These are phyloP conservation scores for Ogataea paradorogensis DNA, from an alignment of 805 yeast genomes.

Conservation along the genomic window DNA sequence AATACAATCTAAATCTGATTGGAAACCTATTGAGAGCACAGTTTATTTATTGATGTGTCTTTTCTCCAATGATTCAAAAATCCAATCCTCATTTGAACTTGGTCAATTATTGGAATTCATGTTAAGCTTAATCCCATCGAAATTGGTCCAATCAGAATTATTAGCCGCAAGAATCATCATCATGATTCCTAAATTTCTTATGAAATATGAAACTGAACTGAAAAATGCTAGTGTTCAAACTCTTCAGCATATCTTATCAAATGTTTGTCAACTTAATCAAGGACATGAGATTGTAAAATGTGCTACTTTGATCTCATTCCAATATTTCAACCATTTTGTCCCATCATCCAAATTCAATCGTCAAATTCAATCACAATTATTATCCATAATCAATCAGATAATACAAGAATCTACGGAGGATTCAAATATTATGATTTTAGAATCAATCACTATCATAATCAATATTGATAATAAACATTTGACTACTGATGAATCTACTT, in stretches of 20 bases:
- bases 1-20: constrained; percentile 14
- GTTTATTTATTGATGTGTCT: constrained; percentile 40
- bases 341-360: constrained; percentile 21
- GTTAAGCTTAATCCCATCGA: constrained; percentile 15
- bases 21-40: constrained; percentile 40
- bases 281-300: constrained; percentile 21
- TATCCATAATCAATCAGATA: constrained; percentile 43
- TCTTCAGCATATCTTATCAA: constrained; percentile 23
- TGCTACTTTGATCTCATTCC: constrained; percentile 48
- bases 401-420: constrained; percentile 72
- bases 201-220: constrained; percentile 42
- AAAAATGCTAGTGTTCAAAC: constrained; percentile 26
- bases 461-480: constrained; percentile 40
- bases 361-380: constrained; percentile 27
- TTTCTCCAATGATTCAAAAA: constrained; percentile 39
- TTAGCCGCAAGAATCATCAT: constrained; percentile 49
- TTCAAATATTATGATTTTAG: constrained; percentile 69
- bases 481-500: constrained; percentile 35
- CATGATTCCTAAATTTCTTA: constrained; percentile 54
- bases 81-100: constrained; percentile 21
- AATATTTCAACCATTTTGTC: constrained; percentile 38
- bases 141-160: constrained; percentile 28
- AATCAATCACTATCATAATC: constrained; percentile 60
- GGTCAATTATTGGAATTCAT: constrained; percentile 24
- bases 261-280: constrained; percentile 25